Percentiles rank a stretch among this genome's conserved stretches.
phyloP scores from a whole-genome alignment of 75 land plant genomes.

The Pseudotsuga menziesii region DNA sequence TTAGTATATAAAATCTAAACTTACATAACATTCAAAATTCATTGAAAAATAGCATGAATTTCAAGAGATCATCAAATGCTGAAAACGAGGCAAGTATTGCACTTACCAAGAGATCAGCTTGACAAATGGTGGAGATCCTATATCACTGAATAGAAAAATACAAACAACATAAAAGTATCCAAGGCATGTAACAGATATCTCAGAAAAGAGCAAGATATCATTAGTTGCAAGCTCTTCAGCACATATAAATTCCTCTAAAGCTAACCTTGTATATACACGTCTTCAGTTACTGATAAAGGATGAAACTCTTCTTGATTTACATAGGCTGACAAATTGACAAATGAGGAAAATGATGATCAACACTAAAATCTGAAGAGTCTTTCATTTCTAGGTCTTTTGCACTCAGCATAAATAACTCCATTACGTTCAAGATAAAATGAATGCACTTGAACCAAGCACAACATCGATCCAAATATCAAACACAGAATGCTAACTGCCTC shows the following conservation, averaged over 20 bases:
- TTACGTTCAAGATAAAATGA: not conserved
- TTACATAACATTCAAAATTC: not conserved
- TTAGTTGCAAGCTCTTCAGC: not conserved
- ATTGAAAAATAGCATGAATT: not conserved
- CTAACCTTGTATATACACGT: not conserved
- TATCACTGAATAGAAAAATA: not conserved
- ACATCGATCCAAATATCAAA: not conserved
- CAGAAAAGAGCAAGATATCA: not conserved
- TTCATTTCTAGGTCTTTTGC: not conserved
- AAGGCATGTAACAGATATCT: not conserved
- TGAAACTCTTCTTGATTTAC: not conserved
- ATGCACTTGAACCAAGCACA: not conserved
- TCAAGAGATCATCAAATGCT: not conserved
- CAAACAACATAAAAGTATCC: not conserved
- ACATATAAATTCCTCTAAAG: not conserved
- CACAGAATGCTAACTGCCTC: not conserved
- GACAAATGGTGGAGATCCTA: not conserved
- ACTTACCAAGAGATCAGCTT: not conserved
- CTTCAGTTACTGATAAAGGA: not conserved
- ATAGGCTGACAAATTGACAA: not conserved
- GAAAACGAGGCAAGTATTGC: not conserved
- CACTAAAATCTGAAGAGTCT: not conserved
- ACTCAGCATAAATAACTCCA: not conserved
- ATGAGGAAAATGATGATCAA: not conserved
- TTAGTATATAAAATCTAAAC: no score